phyloP scores from a whole-genome alignment of 73 alveolate genomes.

The Paraurostyla sp. region DNA sequence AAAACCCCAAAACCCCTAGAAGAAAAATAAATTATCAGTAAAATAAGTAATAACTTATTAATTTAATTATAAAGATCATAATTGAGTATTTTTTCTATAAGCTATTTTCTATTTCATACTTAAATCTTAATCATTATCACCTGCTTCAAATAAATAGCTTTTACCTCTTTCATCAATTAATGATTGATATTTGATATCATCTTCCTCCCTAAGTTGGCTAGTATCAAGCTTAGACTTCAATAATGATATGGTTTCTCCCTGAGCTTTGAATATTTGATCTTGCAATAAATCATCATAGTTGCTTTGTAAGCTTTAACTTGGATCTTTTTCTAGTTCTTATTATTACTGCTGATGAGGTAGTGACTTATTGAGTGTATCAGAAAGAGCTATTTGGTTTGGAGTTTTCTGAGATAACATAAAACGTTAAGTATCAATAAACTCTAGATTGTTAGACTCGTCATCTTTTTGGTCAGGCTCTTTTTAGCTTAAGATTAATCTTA shows the following conservation, averaged over 20 bases:
- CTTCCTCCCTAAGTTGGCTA: background rate
- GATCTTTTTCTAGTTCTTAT: background rate
- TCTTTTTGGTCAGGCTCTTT: too few relatives aligned
- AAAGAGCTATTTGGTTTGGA: too few relatives aligned
- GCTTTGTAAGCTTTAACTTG: background rate
- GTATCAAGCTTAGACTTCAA: background rate
- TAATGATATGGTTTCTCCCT: background rate
- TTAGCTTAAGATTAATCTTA: too few relatives aligned
- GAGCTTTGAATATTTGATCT: background rate
- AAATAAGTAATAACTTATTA: background rate
- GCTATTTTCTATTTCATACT: background rate
- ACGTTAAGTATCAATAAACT: too few relatives aligned
- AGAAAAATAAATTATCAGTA: too few relatives aligned
- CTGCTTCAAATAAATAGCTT: too few relatives aligned
- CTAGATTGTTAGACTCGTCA: too few relatives aligned
- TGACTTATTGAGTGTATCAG: too few relatives aligned
- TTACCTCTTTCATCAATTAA: background rate
- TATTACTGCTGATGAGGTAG: background rate
- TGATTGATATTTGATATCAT: background rate
- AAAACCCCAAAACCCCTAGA: too few relatives aligned
- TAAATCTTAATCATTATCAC: too few relatives aligned
- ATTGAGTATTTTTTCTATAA: background rate
- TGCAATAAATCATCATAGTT: conserved; percentile 6
- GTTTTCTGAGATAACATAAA: too few relatives aligned
- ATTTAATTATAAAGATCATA: background rate